Base-by-base conservation (phyloP, 202 grass and related monocot species). In the Setaria italica region DNA sequence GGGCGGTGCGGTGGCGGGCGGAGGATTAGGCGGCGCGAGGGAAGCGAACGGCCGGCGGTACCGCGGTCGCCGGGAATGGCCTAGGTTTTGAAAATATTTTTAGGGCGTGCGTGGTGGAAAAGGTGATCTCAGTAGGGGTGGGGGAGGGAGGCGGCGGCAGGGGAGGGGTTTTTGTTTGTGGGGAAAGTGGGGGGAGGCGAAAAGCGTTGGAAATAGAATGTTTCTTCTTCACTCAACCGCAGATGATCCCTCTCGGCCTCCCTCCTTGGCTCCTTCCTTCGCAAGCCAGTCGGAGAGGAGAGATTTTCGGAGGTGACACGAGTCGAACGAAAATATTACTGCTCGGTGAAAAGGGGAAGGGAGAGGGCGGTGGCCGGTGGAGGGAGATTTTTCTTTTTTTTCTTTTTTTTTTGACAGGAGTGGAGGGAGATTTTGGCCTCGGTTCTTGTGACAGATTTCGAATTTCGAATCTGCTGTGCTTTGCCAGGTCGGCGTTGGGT, bases 171-270 rank as follows among this genome's bases (percentile, higher is more conserved):
- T 88, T 78, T 72, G 80, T 63, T 71, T 45, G 80, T 35, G 67
- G 75, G 74, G 37, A 80, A 80, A 74, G 68, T 42, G 2, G 35
- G 49, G 37, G 34, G 6, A 7, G 25, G 17, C 14, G 63, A 11
- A 48, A 60, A 9, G 53, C 21, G 25, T 1, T 17, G 15, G 50
- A 70, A 80, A 62, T 11, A 20, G 17, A 55, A 30, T 17, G 45
- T 77, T 34, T 83, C 47, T 72, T 88, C 72, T 35, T 35, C 3
- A 41, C 51, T 37, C 59, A 57, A 67, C 78, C 1, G 85, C 60
- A 49, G 74, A 62, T 30, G 58, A 30, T 20, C 46, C 8, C 43
- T 12, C 53, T 5, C 1, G 17, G 50, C 11, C 1, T 30, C 25
- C 13, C 67, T n/a, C 5, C 50, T 21, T 11, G 29, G 30, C 21